These are phyloP conservation scores for Tribonema minus DNA, from an alignment of 108 stramenopile genomes.

Conservation along the genomic window DNA sequence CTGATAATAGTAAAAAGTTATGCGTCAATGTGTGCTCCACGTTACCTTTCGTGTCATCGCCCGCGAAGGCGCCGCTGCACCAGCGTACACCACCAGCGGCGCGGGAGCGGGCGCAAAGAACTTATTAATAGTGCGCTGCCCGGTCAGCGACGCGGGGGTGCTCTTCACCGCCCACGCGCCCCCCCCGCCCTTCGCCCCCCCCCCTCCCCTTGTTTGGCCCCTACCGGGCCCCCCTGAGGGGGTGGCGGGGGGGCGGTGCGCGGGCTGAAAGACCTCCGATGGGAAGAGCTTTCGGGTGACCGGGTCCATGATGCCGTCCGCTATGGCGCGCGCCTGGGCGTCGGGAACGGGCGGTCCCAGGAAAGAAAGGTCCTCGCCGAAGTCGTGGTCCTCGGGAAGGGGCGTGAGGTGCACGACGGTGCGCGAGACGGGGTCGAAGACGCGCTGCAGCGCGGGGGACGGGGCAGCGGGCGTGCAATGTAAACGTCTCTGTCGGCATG, in stretches of 20 bases:
- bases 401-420: slow-evolving; percentile 37
- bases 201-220: no score
- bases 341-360: slow-evolving; percentile 5
- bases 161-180: no score
- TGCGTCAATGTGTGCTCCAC: no score
- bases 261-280: neutral
- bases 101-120: neutral
- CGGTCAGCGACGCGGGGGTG: neutral
- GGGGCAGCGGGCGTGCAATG: neutral
- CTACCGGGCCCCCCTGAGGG: no score
- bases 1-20: no score
- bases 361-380: neutral
- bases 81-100: no score
- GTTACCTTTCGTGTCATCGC: no score
- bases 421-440: slow-evolving; percentile 26
- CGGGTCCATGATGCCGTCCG: slow-evolving; percentile 22
- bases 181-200: no score
- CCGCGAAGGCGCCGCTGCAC: no score
- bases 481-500: neutral
- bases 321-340: slow-evolving; percentile 3
- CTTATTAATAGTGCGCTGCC: neutral
- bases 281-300: slow-evolving; percentile 19
- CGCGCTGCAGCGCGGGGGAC: slow-evolving; percentile 1
- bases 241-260: no score
- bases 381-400: slow-evolving; percentile 6